phyloP scores from a whole-genome alignment of 331 rosid genomes.

The Acacia concinna region DNA sequence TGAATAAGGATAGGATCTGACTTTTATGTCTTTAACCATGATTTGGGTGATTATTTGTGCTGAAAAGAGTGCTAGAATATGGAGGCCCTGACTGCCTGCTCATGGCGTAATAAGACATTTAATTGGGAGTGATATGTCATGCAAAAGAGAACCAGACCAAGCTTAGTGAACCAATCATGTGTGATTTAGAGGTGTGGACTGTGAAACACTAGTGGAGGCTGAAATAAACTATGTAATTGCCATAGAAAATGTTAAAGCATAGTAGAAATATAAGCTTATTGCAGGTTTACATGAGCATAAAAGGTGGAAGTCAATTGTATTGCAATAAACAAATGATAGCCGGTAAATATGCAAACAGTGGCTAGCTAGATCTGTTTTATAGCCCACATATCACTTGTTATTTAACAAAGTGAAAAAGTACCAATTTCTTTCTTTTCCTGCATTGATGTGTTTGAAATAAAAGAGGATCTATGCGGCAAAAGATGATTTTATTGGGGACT shows the following conservation, averaged over 20 bases:
- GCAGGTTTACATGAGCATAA: neutral
- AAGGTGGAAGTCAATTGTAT: neutral
- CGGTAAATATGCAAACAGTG: neutral
- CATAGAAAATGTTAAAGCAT: neutral
- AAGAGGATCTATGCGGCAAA: too few species aligned
- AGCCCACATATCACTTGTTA: neutral
- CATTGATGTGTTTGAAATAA: neutral
- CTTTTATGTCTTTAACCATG: neutral
- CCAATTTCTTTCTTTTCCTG: neutral
- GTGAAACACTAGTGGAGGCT: neutral
- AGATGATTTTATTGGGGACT: too few species aligned
- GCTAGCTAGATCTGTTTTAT: neutral
- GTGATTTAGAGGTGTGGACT: neutral
- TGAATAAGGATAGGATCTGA: neutral
- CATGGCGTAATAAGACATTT: neutral
- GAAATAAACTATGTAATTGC: neutral
- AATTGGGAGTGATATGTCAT: neutral
- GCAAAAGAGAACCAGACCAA: neutral
- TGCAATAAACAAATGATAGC: neutral
- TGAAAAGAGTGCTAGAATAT: neutral
- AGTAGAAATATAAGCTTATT: neutral
- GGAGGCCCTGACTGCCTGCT: neutral
- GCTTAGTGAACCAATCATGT: slow-evolving; percentile 1
- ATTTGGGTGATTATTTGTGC: neutral
- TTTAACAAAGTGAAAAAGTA: neutral